These are phyloP conservation scores for Eragrostis nindensis DNA, from an alignment of 176 grass and related monocot species.

Conservation along the genomic window DNA sequence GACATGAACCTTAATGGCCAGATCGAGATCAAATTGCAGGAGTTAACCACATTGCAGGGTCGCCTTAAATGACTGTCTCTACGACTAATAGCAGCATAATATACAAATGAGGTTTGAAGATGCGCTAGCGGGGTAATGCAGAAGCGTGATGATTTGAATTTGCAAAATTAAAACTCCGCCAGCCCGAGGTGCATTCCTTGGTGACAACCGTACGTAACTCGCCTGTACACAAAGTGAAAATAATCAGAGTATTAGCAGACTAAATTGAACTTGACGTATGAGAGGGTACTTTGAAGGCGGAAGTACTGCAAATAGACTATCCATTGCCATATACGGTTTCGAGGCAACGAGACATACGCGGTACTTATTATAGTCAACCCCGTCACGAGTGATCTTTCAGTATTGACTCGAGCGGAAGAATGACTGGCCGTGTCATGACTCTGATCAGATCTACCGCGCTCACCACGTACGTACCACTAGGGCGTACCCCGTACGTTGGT, in stretches of 20 bases:
- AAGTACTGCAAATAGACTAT: no score
- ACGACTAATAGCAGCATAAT: background rate
- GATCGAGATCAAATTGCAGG: conserved; percentile 30
- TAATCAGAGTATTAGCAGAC: no score
- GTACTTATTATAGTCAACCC: background rate
- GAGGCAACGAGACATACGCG: background rate
- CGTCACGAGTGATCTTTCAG: background rate
- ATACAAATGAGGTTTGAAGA: background rate
- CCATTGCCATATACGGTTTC: no score
- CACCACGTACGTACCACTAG: background rate
- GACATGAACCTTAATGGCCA: conserved; percentile 35
- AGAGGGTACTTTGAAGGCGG: no score
- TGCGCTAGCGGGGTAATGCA: background rate
- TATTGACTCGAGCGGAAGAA: background rate
- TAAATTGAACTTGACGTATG: no score
- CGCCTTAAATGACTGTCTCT: conserved; percentile 27
- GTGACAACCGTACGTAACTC: background rate
- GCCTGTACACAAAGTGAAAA: no score
- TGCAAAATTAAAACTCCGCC: background rate
- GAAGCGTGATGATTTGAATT: background rate
- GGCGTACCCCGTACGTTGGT: no score
- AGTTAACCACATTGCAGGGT: conserved; percentile 11
- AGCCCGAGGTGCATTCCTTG: background rate
- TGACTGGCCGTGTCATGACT: background rate
- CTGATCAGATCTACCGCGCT: background rate